Evolutionary conservation across 345 rosid species (phyloP).

Genomic region (Eucalyptus leucophloia): DNA sequence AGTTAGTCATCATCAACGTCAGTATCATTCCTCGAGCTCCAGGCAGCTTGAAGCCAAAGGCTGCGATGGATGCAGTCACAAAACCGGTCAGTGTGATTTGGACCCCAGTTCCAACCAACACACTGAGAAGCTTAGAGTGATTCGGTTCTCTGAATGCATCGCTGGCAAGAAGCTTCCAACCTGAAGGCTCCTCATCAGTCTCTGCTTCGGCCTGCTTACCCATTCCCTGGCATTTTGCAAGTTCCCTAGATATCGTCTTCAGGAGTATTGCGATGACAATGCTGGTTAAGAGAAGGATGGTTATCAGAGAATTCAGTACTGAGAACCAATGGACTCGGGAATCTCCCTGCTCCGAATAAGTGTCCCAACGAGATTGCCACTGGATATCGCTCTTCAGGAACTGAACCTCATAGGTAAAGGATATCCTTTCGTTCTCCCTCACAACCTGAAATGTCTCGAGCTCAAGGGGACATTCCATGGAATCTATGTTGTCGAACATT

Average conservation of each 20-base stretch:
- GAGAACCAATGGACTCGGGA: background rate
- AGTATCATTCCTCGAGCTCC: background rate
- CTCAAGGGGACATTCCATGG: background rate
- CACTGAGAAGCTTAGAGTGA: background rate
- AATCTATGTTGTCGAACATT: background rate
- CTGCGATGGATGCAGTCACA: background rate
- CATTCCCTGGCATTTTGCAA: slow-evolving; percentile 37
- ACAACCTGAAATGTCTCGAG: background rate
- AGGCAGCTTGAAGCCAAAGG: background rate
- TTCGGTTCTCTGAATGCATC: background rate
- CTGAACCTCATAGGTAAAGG: slow-evolving; percentile 2
- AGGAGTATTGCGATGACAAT: background rate
- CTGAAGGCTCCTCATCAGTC: slow-evolving; percentile 64
- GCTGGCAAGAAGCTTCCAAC: slow-evolving; percentile 5
- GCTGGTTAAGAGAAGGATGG: background rate
- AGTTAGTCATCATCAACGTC: background rate
- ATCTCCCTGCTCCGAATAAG: background rate
- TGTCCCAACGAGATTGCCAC: slow-evolving; percentile 2
- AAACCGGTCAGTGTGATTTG: background rate
- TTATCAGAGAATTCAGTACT: background rate
- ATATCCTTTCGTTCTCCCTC: slow-evolving; percentile 5
- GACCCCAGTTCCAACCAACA: background rate
- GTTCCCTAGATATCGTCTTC: background rate
- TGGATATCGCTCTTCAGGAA: background rate
- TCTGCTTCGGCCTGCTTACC: slow-evolving; percentile 65